Conservation (phyloP, 2,329 filamentous ascomycete species). For the Botryotinia globosa region DNA sequence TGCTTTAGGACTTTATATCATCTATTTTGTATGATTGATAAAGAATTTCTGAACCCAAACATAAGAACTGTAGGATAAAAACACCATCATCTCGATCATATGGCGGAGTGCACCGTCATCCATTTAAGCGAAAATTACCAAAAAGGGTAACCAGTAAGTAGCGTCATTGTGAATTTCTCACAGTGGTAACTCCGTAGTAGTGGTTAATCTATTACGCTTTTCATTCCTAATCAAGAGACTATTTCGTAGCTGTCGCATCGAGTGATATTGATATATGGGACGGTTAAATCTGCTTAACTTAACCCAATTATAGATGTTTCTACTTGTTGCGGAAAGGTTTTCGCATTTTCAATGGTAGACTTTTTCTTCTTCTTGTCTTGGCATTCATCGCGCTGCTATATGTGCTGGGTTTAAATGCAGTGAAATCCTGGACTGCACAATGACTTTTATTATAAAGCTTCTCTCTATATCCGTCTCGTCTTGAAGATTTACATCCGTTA, state of each 20-base stretch:
- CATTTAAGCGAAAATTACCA: not conserved
- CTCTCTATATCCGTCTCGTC: not conserved
- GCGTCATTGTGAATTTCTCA: not conserved
- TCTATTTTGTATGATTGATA: no score
- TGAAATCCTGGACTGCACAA: no score
- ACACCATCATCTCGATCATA: not conserved
- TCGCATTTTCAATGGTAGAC: not conserved
- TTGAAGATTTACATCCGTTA: no score
- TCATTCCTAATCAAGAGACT: not conserved
- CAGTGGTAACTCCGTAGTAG: not conserved
- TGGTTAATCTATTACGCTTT: no score
- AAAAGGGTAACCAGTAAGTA: conserved; percentile 2
- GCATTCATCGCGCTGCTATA: no score
- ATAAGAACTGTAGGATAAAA: not conserved
- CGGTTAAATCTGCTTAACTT: not conserved
- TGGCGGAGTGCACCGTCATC: not conserved
- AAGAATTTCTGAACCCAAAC: not conserved
- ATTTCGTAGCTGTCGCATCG: not conserved
- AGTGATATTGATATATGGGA: not conserved
- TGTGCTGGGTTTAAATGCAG: not conserved
- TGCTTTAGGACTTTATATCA: not conserved
- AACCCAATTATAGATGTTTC: not conserved
- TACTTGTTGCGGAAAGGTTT: not conserved
- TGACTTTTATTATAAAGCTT: not conserved
- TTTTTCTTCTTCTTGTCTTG: not conserved